Base-by-base conservation (phyloP, 192 early-diverging fungal genomes). In the Phycomyces nitens region DNA sequence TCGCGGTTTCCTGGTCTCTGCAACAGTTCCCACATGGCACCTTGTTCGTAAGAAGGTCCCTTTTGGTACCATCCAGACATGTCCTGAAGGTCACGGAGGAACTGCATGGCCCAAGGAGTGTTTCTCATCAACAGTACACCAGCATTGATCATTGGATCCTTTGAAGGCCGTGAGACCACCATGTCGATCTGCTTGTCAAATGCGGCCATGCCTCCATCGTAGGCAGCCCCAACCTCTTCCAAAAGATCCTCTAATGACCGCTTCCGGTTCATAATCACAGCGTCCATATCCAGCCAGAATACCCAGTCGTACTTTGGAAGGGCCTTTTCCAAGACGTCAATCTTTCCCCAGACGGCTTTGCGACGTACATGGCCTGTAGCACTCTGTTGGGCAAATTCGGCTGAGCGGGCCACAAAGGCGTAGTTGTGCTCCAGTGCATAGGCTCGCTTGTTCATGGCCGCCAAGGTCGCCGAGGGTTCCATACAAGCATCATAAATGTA, bases 251-350 rank as follows among this genome's bases (percentile, higher is more conserved):
- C 72, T 12, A 84, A 26, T 5, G 75, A 68, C 20, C 67, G 66
- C 43, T 74, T 65, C 12, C 66, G 21, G 55, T 84, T 70, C 53
- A 76, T 74, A 6, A 84, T 60, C 1, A 84, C 74, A 9, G 80
- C 77, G 53, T 84, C 80, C 78, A 82, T 82, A 56, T 84, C 82
- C 60, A 84, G 58, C 82, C 82, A 84, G 41, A 84, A 68, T 15
- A 84, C 11, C 82, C 82, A 84, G 12, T 84, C 76, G 60, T 82
- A 84, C 21, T 82, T 72, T 11, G 82, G 82, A 7, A 84, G 53
- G 2, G 74, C 62, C 53, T 82, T 84, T 60, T 84, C 76, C 20
- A 84, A 66, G 0, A 70, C 72, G 29, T 80, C 78, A 56, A 84
- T 67, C 43, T 84, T 84, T 39, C 82, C 82, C 82, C 82, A 84